Evolutionary conservation across 106 monocot genomes (phyloP).

Genomic region (Acanthochlamys bracteata): DNA sequence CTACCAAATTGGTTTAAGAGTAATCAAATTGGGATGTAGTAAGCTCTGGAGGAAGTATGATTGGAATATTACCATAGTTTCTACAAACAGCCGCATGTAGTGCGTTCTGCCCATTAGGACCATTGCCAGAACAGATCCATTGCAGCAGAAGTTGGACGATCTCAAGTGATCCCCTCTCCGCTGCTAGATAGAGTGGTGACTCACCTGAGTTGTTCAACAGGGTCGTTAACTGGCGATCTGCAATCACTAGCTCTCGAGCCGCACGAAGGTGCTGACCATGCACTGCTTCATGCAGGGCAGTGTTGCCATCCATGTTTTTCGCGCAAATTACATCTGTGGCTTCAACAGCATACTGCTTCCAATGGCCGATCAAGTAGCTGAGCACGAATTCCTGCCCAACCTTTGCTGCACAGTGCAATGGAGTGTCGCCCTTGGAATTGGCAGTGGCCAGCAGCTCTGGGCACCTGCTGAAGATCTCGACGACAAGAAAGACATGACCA

Average conservation of each 20-base stretch:
- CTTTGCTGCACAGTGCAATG: no score
- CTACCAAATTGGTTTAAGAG: no score
- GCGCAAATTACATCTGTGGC: no score
- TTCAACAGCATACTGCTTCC: no score
- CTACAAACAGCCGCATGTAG: constrained; percentile 8
- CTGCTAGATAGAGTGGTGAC: constrained; percentile 12
- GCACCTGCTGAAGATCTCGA: no score
- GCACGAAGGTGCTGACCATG: neutral
- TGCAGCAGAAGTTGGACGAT: neutral
- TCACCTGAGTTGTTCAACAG: neutral
- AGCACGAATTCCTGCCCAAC: no score
- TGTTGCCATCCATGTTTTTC: constrained; percentile 11
- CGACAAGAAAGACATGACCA: no score
- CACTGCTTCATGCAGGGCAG: constrained; percentile 14
- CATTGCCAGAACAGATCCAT: neutral
- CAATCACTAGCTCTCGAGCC: neutral
- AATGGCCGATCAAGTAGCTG: no score
- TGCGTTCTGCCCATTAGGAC: constrained; percentile 7
- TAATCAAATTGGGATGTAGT: no score
- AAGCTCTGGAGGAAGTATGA: no score
- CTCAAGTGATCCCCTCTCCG: constrained; percentile 5
- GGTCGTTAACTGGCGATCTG: neutral
- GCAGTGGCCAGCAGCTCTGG: no score
- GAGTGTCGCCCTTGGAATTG: no score
- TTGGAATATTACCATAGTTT: constrained; percentile 1